phyloP scores from a whole-genome alignment of 805 yeast genomes.

The Debaryomyces prosopidis region DNA sequence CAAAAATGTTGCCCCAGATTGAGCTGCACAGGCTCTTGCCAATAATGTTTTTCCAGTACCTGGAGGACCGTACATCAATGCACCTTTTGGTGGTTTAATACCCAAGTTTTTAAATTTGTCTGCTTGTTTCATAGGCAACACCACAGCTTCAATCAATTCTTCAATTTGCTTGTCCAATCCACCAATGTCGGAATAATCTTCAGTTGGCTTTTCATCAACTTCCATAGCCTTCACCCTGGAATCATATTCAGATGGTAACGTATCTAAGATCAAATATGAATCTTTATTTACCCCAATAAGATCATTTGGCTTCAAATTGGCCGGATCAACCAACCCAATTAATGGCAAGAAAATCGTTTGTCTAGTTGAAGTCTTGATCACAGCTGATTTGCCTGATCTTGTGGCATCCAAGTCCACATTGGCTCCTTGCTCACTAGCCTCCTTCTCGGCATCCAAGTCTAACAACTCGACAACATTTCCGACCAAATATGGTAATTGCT shows the following conservation, averaged over 20 bases:
- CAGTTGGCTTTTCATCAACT: constrained; percentile 98
- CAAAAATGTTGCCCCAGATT: constrained; percentile 46
- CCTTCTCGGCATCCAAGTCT: constrained; percentile 82
- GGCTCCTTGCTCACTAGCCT: constrained; percentile 88
- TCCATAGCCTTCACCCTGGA: constrained; percentile 99
- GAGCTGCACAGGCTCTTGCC: constrained; percentile 51
- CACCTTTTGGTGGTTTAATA: constrained; percentile 63
- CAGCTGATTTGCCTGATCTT: constrained; percentile 95
- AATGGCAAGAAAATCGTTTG: constrained; percentile 96
- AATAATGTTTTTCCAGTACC: constrained; percentile 48
- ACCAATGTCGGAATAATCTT: constrained; percentile 95
- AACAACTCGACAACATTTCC: constrained; percentile 95
- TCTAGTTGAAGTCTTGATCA: constrained; percentile 94
- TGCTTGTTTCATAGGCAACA: constrained; percentile 96
- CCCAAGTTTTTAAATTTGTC: constrained; percentile 94
- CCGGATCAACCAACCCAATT: constrained; percentile 93
- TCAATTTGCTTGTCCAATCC: constrained; percentile 98
- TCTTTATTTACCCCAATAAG: constrained; percentile 97
- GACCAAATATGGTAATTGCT: constrained; percentile 92
- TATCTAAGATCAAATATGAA: constrained; percentile 88
- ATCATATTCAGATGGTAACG: constrained; percentile 95
- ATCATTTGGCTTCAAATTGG: constrained; percentile 93
- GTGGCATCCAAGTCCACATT: constrained; percentile 91
- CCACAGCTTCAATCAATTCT: constrained; percentile 97
- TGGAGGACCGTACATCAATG: constrained; percentile 51